A percentile compares a stretch with the other conserved stretches of the same genome.
These are phyloP conservation scores for Daucus carota DNA, from an alignment of 129 eudicot species.

Conservation along the genomic window DH1_v3.0 NC_030387.2:6446501-6447000, in stretches of 20 bases:
- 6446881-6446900: not conserved
- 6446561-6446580: not conserved
- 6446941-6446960: not conserved
- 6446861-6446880: not conserved
- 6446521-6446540: not conserved
- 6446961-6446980: not conserved
- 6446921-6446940: not conserved
- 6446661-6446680: not conserved
- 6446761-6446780: not conserved
- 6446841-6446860: not conserved
- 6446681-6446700: too few species aligned
- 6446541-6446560: not conserved
- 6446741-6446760: not conserved
- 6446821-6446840: not conserved
- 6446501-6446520: too few species aligned
- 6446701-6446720: not conserved
- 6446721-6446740: not conserved
- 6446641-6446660: not conserved
- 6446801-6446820: not conserved
- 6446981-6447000: not conserved
- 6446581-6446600: not conserved
- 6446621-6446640: too few species aligned
- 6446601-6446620: not conserved
- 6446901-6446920: not conserved
- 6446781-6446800: slow-evolving; percentile 3